Evolutionary conservation across 129 eudicot species (phyloP), one percentile per base, ranked within the genome.

Genomic region (Flaveria bidentis): DNA sequence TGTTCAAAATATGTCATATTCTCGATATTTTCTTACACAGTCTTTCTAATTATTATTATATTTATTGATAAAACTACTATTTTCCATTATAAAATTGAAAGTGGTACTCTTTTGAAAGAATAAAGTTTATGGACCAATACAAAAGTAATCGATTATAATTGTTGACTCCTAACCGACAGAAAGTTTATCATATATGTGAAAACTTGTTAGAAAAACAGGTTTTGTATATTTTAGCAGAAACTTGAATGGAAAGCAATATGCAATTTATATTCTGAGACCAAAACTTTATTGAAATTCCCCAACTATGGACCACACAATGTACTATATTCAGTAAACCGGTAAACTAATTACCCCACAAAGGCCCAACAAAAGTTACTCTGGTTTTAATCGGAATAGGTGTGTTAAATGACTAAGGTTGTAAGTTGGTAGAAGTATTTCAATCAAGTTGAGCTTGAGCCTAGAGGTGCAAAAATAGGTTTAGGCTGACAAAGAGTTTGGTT

Each of bases 1-100:
- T 61, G 67, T 25, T 61, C 67, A 61, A 61, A 55, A 61, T 26
- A 26, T 61, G 67, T 61, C 67, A 9, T 61, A 25, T 11, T 61
- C 67, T 25, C 17, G n/a, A 11, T 23, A 26, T 11, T 25, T 61
- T 61, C 67, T 61, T 61, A 12, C 41, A 5, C 14, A 26, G 12
- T 25, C 14, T 26, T 61, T 13, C 42, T 13, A 26, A 11, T 61
- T 4, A 61, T 61, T 61, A 36, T 5, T 36, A 26, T 58, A 23
- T 25, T 5, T 25, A 25, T 5, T 11, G 16, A 61, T 12, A 10
- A 2, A 60, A 25, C 26, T 60, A 26, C 12, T 26, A 25, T 4
- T 61, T 61, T 61, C 15, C 26, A 61, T 25, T 61, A 25, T 12
- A 60, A 25, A 23, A 25, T 25, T 60, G 36, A 58, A 52, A 25